Base-by-base conservation (phyloP, 257 asterid species). In the Solanum peruvianum region DNA sequence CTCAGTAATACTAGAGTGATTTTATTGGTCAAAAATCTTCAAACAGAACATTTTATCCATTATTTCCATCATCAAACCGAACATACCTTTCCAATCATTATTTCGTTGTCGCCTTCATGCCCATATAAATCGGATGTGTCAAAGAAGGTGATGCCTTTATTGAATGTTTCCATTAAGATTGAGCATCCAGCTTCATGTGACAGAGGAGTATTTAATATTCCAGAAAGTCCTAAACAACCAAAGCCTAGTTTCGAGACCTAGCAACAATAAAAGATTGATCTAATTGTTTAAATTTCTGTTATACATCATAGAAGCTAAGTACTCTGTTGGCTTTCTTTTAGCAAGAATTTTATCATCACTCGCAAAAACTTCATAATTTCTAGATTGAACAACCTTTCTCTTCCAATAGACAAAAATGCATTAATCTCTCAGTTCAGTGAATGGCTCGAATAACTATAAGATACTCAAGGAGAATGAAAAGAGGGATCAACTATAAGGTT, bases 181-280 rank as follows among this genome's bases (percentile, higher is more conserved):
- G 82, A 86, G 69, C 70, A 89, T 71, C 97, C 95, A 13, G 52
- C 94, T 41, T 92, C 91, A 44, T 92, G 91, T 7, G 94, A 84
- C 67, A 92, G 87, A 66, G 95, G 95, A 49, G 90, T 89, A 86
- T 91, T 92, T 56, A 90, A 83, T 11, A 87, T 29, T 84, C 94
- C 94, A 49, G 93, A 86, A 16, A 94, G 93, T 49, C 92, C 91
- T 31, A 35, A 91, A 85, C 94, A 94, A 4, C 97, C 97, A 14
- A 90, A 92, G 0, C 95, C 97, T 75, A 94, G 75, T 47, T 87
- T 88, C 1, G 95, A 92, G 12, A 94, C 95, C 95, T 92, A 52
- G 18, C 41, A 45, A 47, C 60, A 80, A 45, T 42, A 80, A 45
- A 45, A 25, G 66, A 29, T 80, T 45, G 35, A 45, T n/a, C 23